Conservation (phyloP, 1,284 basidiomycete species). For the Meira nashicola region DNA sequence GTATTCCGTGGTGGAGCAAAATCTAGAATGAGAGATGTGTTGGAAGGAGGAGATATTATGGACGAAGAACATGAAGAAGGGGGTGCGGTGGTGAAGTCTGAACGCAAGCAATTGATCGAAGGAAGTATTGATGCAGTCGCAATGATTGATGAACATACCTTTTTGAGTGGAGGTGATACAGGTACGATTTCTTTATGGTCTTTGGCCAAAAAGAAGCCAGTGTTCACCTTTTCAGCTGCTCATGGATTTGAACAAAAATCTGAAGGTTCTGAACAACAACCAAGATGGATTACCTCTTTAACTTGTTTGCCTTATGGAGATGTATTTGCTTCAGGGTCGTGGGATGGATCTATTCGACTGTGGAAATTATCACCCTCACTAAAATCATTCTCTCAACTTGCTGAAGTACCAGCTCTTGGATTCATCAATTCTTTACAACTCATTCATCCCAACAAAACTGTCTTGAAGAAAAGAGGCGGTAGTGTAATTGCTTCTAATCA, state of each 20-base stretch:
- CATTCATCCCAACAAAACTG: conserved; percentile 57
- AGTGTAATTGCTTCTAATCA: not conserved
- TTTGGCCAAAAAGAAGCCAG: conserved; percentile 90
- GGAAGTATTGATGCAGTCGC: conserved; percentile 86
- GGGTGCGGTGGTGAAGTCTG: conserved; percentile 33
- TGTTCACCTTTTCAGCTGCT: conserved; percentile 75
- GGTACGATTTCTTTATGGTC: conserved; percentile 82
- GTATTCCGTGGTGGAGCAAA: conserved; percentile 88
- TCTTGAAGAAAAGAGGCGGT: conserved; percentile 9
- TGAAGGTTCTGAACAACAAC: conserved; percentile 69
- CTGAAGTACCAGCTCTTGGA: conserved; percentile 65
- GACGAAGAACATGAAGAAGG: conserved; percentile 54
- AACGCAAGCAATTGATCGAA: conserved; percentile 60
- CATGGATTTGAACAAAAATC: conserved; percentile 74
- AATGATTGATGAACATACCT: conserved; percentile 89
- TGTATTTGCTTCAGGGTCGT: conserved; percentile 79
- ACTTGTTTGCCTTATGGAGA: conserved; percentile 81
- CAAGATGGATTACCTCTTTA: conserved; percentile 85
- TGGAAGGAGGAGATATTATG: conserved; percentile 68
- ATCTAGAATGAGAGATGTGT: conserved; percentile 63
- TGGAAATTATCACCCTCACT: conserved; percentile 79
- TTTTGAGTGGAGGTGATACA: conserved; percentile 89
- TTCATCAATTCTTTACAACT: conserved; percentile 87
- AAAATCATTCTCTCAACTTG: conserved; percentile 68
- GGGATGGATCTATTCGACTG: conserved; percentile 79